Evolutionary conservation across 768 basidiomycete genomes (phyloP).

Genomic region (Grammothele lineata): DNA sequence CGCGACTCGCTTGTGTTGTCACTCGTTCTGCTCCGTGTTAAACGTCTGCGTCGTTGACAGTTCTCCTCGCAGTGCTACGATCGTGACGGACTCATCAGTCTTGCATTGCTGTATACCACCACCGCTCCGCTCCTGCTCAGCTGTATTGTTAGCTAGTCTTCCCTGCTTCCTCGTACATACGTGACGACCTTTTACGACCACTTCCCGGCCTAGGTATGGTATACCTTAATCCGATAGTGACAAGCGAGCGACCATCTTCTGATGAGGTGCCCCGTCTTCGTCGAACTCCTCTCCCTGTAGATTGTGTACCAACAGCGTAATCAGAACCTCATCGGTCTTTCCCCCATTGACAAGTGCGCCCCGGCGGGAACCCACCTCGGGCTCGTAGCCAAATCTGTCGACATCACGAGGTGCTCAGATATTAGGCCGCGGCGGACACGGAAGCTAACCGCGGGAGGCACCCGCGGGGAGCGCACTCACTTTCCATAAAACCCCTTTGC

Average conservation of each 20-base stretch:
- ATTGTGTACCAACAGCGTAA: constrained; percentile 9
- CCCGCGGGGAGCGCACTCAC: constrained; percentile 39
- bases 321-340: constrained; percentile 6
- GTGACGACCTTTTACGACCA: constrained; percentile 27
- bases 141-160: constrained; percentile 38
- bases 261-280: constrained; percentile 83
- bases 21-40: constrained; percentile 6
- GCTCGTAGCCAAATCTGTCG: constrained; percentile 62
- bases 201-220: constrained; percentile 25
- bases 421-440: constrained; percentile 8
- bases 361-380: constrained; percentile 46
- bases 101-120: constrained; percentile 29
- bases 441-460: constrained; percentile 6
- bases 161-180: constrained; percentile 20
- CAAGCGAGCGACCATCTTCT: constrained; percentile 68
- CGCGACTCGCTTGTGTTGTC: constrained; percentile 7
- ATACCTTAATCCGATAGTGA: constrained; percentile 31
- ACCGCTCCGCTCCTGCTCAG: constrained; percentile 17
- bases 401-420: constrained; percentile 22
- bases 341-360: constrained; percentile 10
- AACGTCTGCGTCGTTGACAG: constrained; percentile 3
- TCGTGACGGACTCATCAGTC: constrained; percentile 15
- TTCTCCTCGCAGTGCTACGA: constrained; percentile 15
- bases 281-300: constrained; percentile 68
- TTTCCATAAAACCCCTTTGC: constrained; percentile 73